phyloP scores from a whole-genome alignment of 176 grass and related monocot genomes.

The Triticum urartu region DNA sequence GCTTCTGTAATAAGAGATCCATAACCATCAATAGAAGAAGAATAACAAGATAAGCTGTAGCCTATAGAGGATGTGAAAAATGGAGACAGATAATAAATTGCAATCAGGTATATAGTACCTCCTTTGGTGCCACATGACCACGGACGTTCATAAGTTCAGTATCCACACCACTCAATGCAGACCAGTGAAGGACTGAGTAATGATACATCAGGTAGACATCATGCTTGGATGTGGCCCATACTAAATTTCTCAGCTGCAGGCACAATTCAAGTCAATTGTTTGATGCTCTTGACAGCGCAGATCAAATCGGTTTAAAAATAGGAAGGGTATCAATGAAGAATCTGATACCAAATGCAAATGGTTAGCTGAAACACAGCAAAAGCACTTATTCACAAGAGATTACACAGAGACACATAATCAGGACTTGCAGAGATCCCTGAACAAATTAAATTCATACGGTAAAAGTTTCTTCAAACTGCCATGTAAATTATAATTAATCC shows the following conservation, averaged over 20 bases:
- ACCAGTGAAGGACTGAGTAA: constrained; percentile 76
- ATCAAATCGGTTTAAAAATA: constrained; percentile 5
- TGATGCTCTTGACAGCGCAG: not conserved
- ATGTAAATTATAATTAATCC: not conserved
- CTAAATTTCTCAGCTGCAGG: constrained; percentile 77
- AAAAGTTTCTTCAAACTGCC: constrained; percentile 6
- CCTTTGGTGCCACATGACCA: constrained; percentile 61
- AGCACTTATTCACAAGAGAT: constrained; percentile 24
- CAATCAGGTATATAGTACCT: constrained; percentile 37
- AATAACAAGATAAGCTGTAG: not conserved
- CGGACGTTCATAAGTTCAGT: constrained; percentile 69
- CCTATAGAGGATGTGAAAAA: not conserved
- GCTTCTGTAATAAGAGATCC: constrained; percentile 50
- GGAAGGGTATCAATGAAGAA: not conserved
- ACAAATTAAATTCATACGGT: not conserved
- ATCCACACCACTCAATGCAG: constrained; percentile 44
- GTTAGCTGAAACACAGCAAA: constrained; percentile 7
- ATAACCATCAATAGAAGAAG: constrained; percentile 26
- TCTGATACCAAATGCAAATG: not conserved
- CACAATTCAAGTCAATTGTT: constrained; percentile 19
- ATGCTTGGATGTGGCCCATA: constrained; percentile 85
- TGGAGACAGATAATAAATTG: not conserved
- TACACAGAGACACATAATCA: constrained; percentile 1
- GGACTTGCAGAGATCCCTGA: not conserved
- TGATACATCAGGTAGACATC: constrained; percentile 61